Conservation (phyloP, 306 rosid species). For the Lagenaria siceraria region DNA sequence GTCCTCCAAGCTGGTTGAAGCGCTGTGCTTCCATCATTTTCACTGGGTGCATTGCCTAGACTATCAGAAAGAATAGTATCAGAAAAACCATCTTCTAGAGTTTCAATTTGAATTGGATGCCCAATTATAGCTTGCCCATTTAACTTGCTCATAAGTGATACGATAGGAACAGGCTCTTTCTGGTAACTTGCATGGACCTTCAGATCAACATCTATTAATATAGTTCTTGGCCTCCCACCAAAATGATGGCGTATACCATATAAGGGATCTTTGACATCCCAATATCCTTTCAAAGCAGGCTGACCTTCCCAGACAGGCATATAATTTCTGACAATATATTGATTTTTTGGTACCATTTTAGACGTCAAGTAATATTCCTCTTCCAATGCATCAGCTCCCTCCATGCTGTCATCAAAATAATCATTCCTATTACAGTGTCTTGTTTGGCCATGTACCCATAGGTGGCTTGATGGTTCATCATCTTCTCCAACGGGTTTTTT, state of each 20-base stretch:
- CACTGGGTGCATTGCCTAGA: slow-evolving; percentile 37
- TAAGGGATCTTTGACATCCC: slow-evolving; percentile 41
- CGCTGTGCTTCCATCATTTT: slow-evolving; percentile 44
- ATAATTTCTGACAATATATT: slow-evolving; percentile 23
- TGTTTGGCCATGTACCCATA: slow-evolving; percentile 15
- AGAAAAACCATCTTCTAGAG: slow-evolving; percentile 67
- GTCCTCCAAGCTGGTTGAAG: slow-evolving; percentile 96
- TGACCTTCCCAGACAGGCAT: slow-evolving; percentile 59
- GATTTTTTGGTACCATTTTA: slow-evolving; percentile 31
- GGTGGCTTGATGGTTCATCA: slow-evolving; percentile 35
- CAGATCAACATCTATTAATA: slow-evolving; percentile 66
- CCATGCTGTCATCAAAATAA: slow-evolving; percentile 26
- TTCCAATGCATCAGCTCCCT: slow-evolving; percentile 38
- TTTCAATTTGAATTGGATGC: slow-evolving; percentile 77
- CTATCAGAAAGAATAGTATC: slow-evolving; percentile 52
- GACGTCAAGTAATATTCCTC: slow-evolving; percentile 42
- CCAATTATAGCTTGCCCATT: slow-evolving; percentile 87
- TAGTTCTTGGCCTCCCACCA: slow-evolving; percentile 46
- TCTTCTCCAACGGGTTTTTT: slow-evolving; percentile 48
- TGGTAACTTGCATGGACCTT: slow-evolving; percentile 82
- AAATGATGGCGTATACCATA: slow-evolving; percentile 29
- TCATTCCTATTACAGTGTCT: slow-evolving; percentile 17
- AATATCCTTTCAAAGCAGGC: slow-evolving; percentile 42
- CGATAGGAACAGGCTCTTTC: slow-evolving; percentile 80
- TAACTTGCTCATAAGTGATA: slow-evolving; percentile 78